Evolutionary conservation across 805 yeast species (phyloP), one percentile per base, ranked within the genome.

Genomic region (Wickerhamiella azyma): DNA sequence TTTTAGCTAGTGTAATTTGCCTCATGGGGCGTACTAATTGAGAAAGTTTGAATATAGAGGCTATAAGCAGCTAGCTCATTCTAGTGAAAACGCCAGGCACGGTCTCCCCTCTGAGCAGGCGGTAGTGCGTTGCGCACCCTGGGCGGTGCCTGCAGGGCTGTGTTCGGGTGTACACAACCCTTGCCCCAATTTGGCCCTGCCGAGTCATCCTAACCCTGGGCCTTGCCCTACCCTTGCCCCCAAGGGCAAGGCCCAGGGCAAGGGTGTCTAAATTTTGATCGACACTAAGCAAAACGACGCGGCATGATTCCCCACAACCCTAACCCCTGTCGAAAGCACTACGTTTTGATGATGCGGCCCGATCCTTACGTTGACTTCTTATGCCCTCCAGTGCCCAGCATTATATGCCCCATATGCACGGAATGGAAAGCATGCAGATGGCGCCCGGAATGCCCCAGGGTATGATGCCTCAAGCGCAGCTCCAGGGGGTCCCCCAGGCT

Each of bases 321-420:
- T 17, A 17, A 19, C 24, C 24, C n/a, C 24, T 17, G 11, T 7
- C 21, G 24, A 17, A 9, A 11, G 16, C n/a, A 9, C 19, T 18
- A 35, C 24, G 16, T 19, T 17, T 35, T 17, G 37, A 17, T 19
- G 24, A 17, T 19, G 24, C 13, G 5, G 10, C 13, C 5, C 9
- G 37, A 35, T 18, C 19, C 10, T 35, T 30, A 30, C 33, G 33
- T n/a, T 21, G n/a, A 30, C 33, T 30, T 5, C 16, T 4, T 9
- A 42, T 42, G 45, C 45, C 45, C 13, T 35, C 45, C 24, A 36
- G 35, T 14, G 33, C 45, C n/a, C 45, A 35, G 29, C 45, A 42
- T 29, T 42, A 42, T 28, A 26, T 37, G 36, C 39, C 33, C 26
- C 45, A 30, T 13, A 30, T 37, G 40, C 40, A 33, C 21, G 38